Base-by-base conservation (phyloP, 257 asterid species). In the Scutellaria baicalensis region DNA sequence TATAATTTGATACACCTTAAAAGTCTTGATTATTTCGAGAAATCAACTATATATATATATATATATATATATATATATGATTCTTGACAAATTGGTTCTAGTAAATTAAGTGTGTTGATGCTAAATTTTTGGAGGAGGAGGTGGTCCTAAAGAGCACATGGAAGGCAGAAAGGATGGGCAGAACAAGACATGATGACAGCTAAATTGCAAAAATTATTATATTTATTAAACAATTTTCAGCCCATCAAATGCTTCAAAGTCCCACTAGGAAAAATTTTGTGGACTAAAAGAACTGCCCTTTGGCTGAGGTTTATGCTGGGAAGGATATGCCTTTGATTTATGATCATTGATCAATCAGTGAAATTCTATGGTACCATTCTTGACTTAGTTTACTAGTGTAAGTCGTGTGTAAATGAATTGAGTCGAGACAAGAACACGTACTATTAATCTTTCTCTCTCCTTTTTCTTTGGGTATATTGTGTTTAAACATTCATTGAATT, bases 111-210 rank as follows among this genome's bases (percentile, higher is more conserved):
- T 10, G 42, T 39, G 36, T 8, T 55, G 52, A 47, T 56, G 55
- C 48, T 12, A 54, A 58, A 27, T 31, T 57, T 31, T 3, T 57
- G 33, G 33, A 27, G 33, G 27, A 42, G 21, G 75, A 33, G 64
- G 80, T 81, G 82, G 85, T 74, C 80, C 82, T 66, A 61, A 14
- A 59, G 0, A 35, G 80, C 85, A 77, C 85, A 81, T 77, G 85
- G 69, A 20, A 69, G 48, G 70, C 16, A 31, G 49, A 68, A 42
- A 42, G 36, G 75, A 58, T 31, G 66, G 58, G 59, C 58, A 66
- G 67, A 81, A 77, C 44, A 73, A 66, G 74, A 77, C 80, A 80
- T 35, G 8, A 11, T 51, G 78, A 74, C 85, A 77, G 85, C 85
- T 81, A 70, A 49, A 67, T 59, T 49, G 44, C 66, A 35, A 50